Evolutionary conservation across 2,329 filamentous ascomycete species (phyloP).

Genomic region (Cryphonectria naterciae): DNA sequence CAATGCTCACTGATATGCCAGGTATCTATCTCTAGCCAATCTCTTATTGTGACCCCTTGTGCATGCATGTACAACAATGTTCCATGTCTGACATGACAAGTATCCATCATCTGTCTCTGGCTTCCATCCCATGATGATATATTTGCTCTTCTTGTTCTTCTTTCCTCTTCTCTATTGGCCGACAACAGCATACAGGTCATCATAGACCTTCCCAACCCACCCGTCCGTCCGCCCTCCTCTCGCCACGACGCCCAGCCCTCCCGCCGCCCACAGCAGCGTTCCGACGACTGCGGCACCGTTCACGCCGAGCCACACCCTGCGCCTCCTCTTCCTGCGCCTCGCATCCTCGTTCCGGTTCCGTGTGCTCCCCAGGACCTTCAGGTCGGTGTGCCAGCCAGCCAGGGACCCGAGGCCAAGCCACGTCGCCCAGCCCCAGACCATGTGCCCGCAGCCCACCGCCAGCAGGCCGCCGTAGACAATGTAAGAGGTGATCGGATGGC

Average conservation of each 20-base stretch:
- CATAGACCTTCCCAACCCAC: constrained; percentile 81
- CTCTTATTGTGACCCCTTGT: not conserved
- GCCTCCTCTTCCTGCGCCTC: constrained; percentile 56
- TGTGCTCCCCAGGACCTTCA: constrained; percentile 33
- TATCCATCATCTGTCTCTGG: not conserved
- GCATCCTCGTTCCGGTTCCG: constrained; percentile 51
- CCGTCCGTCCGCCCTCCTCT: constrained; percentile 70
- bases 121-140: not conserved
- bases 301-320: constrained; percentile 71
- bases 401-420: constrained; percentile 73
- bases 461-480: constrained; percentile 72
- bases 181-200: constrained; percentile 61
- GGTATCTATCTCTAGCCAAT: not conserved
- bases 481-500: constrained; percentile 69
- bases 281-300: constrained; percentile 65
- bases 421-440: constrained; percentile 82
- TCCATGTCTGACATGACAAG: not conserved
- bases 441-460: constrained; percentile 71
- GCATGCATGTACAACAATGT: not conserved
- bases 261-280: constrained; percentile 76
- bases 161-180: constrained; percentile 10
- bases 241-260: constrained; percentile 78
- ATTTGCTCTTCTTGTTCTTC: not conserved
- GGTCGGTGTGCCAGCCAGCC: constrained; percentile 51
- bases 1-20: not conserved